Percentiles rank a stretch among this genome's conserved stretches.
phyloP scores from a whole-genome alignment of 441 rosid genomes.

The Pelargonium exstipulatum region DNA sequence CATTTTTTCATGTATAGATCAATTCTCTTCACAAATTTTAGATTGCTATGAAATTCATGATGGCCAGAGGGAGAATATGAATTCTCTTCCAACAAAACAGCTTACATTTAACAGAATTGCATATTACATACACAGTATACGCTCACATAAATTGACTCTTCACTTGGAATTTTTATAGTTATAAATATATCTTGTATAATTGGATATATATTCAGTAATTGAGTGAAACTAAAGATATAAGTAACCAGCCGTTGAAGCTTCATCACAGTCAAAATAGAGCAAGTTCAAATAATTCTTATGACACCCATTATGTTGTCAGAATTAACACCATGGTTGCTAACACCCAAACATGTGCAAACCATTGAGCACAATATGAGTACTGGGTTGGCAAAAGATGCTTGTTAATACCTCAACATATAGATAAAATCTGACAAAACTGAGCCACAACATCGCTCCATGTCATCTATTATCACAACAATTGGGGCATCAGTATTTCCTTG shows the following conservation, averaged over 20 bases:
- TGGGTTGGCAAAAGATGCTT: neutral
- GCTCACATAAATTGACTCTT: neutral
- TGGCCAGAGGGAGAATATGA: neutral
- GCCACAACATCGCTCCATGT: constrained; percentile 77
- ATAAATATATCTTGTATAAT: neutral
- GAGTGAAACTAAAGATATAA: neutral
- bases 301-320: neutral
- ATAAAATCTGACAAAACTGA: constrained; percentile 74
- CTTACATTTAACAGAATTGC: neutral
- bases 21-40: neutral
- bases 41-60: neutral
- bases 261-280: neutral
- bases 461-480: constrained; percentile 61
- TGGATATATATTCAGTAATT: neutral
- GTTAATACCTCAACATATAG: constrained; percentile 59
- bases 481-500: constrained; percentile 44
- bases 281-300: neutral
- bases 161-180: neutral
- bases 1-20: neutral
- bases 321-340: neutral
- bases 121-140: neutral
- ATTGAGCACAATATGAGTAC: neutral
- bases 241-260: neutral
- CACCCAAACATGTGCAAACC: neutral
- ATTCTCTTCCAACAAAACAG: neutral